Base-by-base conservation (phyloP, 2,329 filamentous ascomycete species). In the Torrubiella hemipterigena region DNA sequence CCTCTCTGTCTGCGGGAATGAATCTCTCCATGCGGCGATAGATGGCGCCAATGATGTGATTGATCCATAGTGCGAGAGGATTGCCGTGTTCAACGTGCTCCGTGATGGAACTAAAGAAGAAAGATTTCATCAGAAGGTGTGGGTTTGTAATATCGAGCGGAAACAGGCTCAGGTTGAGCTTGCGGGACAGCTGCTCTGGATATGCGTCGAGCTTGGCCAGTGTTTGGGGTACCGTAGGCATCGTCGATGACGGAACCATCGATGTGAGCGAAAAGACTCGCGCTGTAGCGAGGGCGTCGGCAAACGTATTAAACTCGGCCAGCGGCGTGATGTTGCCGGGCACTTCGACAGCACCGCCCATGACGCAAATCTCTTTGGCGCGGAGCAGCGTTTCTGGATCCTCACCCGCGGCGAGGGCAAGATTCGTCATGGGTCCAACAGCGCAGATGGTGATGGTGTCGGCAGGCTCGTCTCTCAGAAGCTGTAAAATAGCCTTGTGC, bases 261-360 rank as follows among this genome's bases (percentile, higher is more conserved):
- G 77, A 81, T 1, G 78, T 82, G 38, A 84, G 12, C 77, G 66
- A 7, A 22, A 22, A 22, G 20, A 22, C 20, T 22, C 20, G 20
- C 20, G 80, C 79, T 0, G 78, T 69, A 19, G 80, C 77, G 20
- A 79, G 65, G 10, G 78, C 64, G 49, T 93, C 86, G 36, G 86
- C 83, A 46, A 81, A 87, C 26, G 77, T 78, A 59, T 94, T 94
- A 69, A 94, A 94, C 52, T 94, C 86, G 38, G 79, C 82, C 12
- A 77, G 69, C 2, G 85, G 84, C 24, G 69, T 71, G 48, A 80
- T 73, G 53, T 94, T 94, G 43, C 86, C 86, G 20, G 73, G 67
- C 24, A 73, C 58, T 34, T 79, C 65, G 30, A 93, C 68, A 10
- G 81, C 75, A 35, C 86, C 86, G 33, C 84, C 85, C 86, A 94